Evolutionary conservation across 257 asterid species (phyloP).

Genomic region (Linaria vulgaris): DNA sequence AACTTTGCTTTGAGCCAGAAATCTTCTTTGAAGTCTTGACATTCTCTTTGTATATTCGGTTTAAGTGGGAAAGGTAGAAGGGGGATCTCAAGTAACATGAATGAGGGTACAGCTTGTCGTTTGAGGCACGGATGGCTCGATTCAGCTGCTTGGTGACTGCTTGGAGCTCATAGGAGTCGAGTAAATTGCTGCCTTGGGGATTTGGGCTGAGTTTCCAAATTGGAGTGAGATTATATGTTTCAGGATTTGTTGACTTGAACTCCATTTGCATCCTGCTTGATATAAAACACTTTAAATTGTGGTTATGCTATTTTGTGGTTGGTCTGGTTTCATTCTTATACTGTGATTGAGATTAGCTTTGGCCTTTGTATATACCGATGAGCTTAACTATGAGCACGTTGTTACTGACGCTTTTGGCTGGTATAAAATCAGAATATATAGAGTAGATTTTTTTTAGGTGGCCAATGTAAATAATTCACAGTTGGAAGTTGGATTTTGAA

Average conservation of each 20-base stretch:
- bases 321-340: no score
- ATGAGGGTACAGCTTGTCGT: conserved; percentile 38
- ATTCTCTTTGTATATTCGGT: conserved; percentile 35
- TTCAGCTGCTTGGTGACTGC: conserved; percentile 56
- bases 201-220: conserved; percentile 31
- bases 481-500: no score
- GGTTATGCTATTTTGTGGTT: no score
- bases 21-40: conserved; percentile 43
- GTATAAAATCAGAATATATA: no score
- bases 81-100: conserved; percentile 41
- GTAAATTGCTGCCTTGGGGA: conserved; percentile 53
- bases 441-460: no score
- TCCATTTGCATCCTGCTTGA: conserved; percentile 22
- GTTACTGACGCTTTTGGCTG: no score
- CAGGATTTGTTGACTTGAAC: conserved; percentile 25
- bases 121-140: conserved; percentile 48
- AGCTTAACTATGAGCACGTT: no score
- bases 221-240: conserved; percentile 30
- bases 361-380: no score
- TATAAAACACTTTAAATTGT: no score
- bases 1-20: conserved; percentile 23
- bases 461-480: no score
- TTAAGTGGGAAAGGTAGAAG: conserved; percentile 36
- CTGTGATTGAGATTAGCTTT: no score
- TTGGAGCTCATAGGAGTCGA: conserved; percentile 58